Evolutionary conservation across 129 eudicot species (phyloP).

Genomic region (Helichrysum umbraculigerum): DNA sequence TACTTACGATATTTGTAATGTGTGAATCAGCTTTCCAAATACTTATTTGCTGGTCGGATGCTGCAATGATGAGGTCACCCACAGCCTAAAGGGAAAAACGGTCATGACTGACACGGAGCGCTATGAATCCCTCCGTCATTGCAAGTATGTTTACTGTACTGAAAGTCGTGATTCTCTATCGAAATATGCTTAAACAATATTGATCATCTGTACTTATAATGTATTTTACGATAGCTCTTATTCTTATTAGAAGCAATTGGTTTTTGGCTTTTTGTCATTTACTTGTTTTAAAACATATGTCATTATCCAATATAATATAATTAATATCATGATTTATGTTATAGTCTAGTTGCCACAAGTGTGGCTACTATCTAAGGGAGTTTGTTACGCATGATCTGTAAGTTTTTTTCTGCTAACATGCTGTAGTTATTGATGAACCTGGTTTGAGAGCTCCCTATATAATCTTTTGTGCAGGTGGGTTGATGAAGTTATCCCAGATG

Average conservation of each 20-base stretch:
- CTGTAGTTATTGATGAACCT: conserved; percentile 2
- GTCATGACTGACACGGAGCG: conserved; percentile 81
- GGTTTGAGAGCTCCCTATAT: conserved; percentile 13
- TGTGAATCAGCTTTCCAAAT: conserved; percentile 59
- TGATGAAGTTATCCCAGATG: conserved; percentile 99
- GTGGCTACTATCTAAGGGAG: conserved; percentile 11
- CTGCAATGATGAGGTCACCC: conserved; percentile 78
- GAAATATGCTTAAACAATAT: neutral
- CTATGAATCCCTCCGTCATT: conserved; percentile 83
- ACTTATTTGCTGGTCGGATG: conserved; percentile 78
- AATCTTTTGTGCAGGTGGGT: conserved; percentile 72
- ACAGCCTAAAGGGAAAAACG: conserved; percentile 76
- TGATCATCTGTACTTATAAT: neutral
- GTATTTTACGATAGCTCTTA: neutral
- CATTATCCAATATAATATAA: too few relatives aligned
- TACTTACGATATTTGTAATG: neutral
- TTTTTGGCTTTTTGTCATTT: neutral
- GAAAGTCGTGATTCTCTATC: neutral
- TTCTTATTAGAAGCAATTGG: neutral
- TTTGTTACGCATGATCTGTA: conserved; percentile 18
- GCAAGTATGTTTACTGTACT: conserved; percentile 55
- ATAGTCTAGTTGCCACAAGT: neutral
- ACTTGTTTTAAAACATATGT: neutral
- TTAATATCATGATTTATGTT: neutral
- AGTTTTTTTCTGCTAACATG: neutral